phyloP scores from a whole-genome alignment of 2,329 filamentous ascomycete species.

The Penicillium vulpinum region DNA sequence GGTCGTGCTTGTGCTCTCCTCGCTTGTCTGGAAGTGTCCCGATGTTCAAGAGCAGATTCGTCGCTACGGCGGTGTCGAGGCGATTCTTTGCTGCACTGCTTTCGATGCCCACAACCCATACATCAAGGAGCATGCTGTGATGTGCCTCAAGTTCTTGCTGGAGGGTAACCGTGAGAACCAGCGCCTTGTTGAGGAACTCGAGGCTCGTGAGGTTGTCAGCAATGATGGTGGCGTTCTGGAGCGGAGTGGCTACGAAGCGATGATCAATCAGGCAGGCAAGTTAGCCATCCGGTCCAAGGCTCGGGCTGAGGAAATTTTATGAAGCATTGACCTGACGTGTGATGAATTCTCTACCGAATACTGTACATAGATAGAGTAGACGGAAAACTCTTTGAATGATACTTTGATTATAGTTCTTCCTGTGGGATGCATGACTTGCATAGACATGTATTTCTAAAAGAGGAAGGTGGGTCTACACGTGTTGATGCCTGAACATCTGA shows the following conservation, averaged over 20 bases:
- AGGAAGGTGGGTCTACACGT: neutral
- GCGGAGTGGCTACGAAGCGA: constrained; percentile 45
- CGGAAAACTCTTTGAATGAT: neutral
- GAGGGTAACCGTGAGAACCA: constrained; percentile 55
- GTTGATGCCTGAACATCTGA: neutral
- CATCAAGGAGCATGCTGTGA: constrained; percentile 85
- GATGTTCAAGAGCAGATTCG: constrained; percentile 87
- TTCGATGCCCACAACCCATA: constrained; percentile 94
- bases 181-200: constrained; percentile 53
- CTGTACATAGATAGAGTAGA: neutral
- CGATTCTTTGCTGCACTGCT: constrained; percentile 81
- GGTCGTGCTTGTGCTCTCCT: constrained; percentile 85
- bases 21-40: constrained; percentile 81
- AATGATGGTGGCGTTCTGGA: constrained; percentile 44
- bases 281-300: constrained; percentile 43
- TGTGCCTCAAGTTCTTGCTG: constrained; percentile 75
- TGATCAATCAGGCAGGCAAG: constrained; percentile 46
- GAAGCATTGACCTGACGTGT: constrained; percentile 7
- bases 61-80: constrained; percentile 79
- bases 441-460: neutral
- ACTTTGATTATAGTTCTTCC: neutral
- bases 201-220: constrained; percentile 46
- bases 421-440: neutral
- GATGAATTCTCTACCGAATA: neutral
- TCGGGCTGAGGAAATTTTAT: constrained; percentile 6